Conservation (phyloP, 805 yeast species). For the Phaffomyces antillensis region DNA sequence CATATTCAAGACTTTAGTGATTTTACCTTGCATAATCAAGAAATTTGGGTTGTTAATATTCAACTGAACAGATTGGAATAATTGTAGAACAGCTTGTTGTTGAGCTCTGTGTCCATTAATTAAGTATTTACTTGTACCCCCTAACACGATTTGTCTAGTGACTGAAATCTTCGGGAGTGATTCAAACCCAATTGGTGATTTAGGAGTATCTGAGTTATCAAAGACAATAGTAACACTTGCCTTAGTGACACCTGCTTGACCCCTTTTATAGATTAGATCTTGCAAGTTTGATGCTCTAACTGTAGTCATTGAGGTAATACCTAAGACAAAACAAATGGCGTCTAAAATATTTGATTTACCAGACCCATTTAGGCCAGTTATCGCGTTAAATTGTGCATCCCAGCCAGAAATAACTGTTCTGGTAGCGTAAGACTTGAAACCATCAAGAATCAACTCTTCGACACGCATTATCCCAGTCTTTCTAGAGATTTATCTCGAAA, state of each 20-base stretch:
- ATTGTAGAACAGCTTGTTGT: slow-evolving; percentile 81
- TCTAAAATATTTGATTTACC: slow-evolving; percentile 96
- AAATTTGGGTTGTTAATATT: slow-evolving; percentile 96
- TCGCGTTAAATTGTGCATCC: slow-evolving; percentile 96
- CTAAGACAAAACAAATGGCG: slow-evolving; percentile 97
- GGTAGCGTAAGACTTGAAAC: slow-evolving; percentile 95
- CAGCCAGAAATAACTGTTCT: slow-evolving; percentile 92
- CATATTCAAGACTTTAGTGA: slow-evolving; percentile 96
- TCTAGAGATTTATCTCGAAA: no score
- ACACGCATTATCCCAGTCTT: slow-evolving; percentile 36
- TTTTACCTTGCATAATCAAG: slow-evolving; percentile 97
- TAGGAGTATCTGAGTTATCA: slow-evolving; percentile 69
- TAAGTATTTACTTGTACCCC: slow-evolving; percentile 86
- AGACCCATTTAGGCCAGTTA: slow-evolving; percentile 95
- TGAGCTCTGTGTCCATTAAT: slow-evolving; percentile 96
- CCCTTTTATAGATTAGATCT: slow-evolving; percentile 92
- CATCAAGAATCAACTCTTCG: slow-evolving; percentile 95
- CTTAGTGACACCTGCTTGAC: slow-evolving; percentile 96
- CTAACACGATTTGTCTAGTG: slow-evolving; percentile 84
- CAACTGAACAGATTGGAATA: slow-evolving; percentile 91
- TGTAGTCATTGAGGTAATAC: slow-evolving; percentile 89
- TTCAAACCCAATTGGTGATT: slow-evolving; percentile 85
- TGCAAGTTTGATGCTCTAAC: slow-evolving; percentile 91
- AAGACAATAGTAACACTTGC: slow-evolving; percentile 96
- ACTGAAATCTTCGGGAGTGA: slow-evolving; percentile 73